These are phyloP conservation scores for Salvia hispanica DNA, from an alignment of 257 asterid species.

Conservation along the genomic window DNA sequence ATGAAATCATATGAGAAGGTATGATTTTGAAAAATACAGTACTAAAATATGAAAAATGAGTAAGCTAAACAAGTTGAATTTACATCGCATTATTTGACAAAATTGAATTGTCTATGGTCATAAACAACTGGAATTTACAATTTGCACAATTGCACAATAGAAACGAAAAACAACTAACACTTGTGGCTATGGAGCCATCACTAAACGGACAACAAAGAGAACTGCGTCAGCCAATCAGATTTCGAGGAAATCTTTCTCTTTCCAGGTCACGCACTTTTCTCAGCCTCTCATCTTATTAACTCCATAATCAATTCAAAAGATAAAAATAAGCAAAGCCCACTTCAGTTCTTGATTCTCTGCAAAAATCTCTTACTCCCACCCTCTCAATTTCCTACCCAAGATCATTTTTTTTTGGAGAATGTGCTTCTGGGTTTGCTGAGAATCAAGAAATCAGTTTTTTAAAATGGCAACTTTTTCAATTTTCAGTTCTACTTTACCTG, in stretches of 20 bases:
- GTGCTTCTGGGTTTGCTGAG: slow-evolving; percentile 22
- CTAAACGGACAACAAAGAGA: background rate
- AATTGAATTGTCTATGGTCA: background rate
- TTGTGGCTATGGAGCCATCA: background rate
- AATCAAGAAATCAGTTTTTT: slow-evolving; percentile 26
- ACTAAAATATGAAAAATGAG: too few species aligned
- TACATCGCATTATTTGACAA: background rate
- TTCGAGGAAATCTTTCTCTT: slow-evolving; percentile 39
- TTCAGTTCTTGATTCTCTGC: slow-evolving; percentile 33
- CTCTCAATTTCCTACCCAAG: slow-evolving; percentile 10
- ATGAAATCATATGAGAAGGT: too few species aligned
- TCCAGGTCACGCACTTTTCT: slow-evolving; percentile 43
- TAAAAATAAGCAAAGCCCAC: slow-evolving; percentile 2
- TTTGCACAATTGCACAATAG: background rate
- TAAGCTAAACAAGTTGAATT: too few species aligned
- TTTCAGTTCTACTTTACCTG: slow-evolving; percentile 38
- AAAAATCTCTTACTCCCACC: slow-evolving; percentile 30
- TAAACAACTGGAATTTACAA: too few species aligned
- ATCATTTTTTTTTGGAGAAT: slow-evolving; percentile 15
- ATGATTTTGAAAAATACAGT: too few species aligned
- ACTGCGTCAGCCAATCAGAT: slow-evolving; percentile 40
- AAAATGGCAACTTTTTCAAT: slow-evolving; percentile 50
- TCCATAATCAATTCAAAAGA: slow-evolving; percentile 13
- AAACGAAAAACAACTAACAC: background rate
- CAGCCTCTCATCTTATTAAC: slow-evolving; percentile 40